Percentiles rank a stretch among this genome's conserved stretches.
phyloP scores from a whole-genome alignment of 352 stramenopile genomes.

The Pythium apleroticum region DNA sequence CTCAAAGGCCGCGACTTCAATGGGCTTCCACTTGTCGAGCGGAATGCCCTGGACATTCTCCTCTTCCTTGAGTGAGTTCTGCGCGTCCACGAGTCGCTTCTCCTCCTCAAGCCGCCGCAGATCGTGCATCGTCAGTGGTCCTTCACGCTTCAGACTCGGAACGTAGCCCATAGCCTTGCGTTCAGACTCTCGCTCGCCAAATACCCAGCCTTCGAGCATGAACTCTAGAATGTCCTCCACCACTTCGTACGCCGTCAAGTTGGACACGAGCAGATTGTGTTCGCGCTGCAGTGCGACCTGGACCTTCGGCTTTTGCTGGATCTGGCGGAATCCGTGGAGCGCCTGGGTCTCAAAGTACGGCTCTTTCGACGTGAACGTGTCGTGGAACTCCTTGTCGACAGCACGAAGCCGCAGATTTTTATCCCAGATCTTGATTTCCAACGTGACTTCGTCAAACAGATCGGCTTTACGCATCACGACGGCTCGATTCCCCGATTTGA shows the following conservation, averaged over 20 bases:
- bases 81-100: slow-evolving; percentile 35
- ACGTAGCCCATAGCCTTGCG: slow-evolving; percentile 73
- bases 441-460: slow-evolving; percentile 71
- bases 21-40: slow-evolving; percentile 74
- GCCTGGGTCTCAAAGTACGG: slow-evolving; percentile 88
- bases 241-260: slow-evolving; percentile 85
- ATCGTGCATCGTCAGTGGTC: slow-evolving; percentile 67
- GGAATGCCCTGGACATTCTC: slow-evolving; percentile 51
- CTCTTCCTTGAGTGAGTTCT: slow-evolving; percentile 34
- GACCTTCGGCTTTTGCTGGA: slow-evolving; percentile 79
- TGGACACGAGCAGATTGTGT: slow-evolving; percentile 84
- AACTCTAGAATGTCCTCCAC: slow-evolving; percentile 94
- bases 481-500: slow-evolving; percentile 50
- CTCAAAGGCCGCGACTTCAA: slow-evolving; percentile 64
- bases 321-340: slow-evolving; percentile 90
- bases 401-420: slow-evolving; percentile 64
- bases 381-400: slow-evolving; percentile 93
- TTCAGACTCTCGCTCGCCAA: slow-evolving; percentile 91
- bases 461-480: slow-evolving; percentile 65
- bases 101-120: slow-evolving; percentile 61
- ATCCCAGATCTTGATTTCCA: slow-evolving; percentile 67
- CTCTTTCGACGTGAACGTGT: slow-evolving; percentile 77
- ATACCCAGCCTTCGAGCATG: slow-evolving; percentile 97
- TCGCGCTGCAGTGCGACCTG: slow-evolving; percentile 83
- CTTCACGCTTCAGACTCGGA: slow-evolving; percentile 83